These are phyloP conservation scores for Alternaria incomplexa DNA, from an alignment of 2,329 filamentous ascomycete genomes.

Conservation along the genomic window DNA sequence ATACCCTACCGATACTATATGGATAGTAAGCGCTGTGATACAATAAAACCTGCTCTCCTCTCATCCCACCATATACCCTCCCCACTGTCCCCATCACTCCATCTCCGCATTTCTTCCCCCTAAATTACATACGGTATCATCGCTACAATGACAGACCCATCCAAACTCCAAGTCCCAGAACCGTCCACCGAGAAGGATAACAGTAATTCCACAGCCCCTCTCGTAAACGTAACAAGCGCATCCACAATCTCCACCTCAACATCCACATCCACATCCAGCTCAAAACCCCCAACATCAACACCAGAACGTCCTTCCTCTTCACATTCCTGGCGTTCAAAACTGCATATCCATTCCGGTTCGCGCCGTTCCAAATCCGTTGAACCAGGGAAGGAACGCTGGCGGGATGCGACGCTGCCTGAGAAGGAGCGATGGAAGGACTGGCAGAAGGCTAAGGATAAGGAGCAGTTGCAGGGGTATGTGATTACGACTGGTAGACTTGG, in stretches of 20 bases:
- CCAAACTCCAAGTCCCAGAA: background rate
- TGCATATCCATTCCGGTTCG: constrained; percentile 1
- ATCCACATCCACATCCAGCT: background rate
- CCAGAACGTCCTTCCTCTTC: background rate
- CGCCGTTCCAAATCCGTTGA: background rate
- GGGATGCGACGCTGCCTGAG: constrained; percentile 28
- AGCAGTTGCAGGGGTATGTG: constrained; percentile 17
- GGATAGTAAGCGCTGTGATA: background rate
- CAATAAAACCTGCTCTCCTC: background rate
- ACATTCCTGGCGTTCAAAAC: constrained; percentile 16
- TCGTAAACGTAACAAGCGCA: background rate
- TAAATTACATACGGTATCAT: background rate
- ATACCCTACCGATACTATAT: background rate
- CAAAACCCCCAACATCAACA: background rate
- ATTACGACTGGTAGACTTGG: accelerated
- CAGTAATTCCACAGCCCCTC: background rate
- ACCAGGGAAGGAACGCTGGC: constrained; percentile 29
- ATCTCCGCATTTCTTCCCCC: background rate
- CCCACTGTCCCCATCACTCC: no score
- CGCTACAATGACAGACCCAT: background rate
- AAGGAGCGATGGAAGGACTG: constrained; percentile 37
- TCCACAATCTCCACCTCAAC: background rate
- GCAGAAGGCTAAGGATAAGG: constrained; percentile 33
- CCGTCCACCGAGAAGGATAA: background rate
- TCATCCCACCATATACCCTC: background rate